A percentile compares a stretch with the other conserved stretches of the same genome.
These are phyloP conservation scores for Rhinocladiella mackenziei DNA, from an alignment of 2,329 filamentous ascomycete genomes.

Conservation along the genomic window DNA sequence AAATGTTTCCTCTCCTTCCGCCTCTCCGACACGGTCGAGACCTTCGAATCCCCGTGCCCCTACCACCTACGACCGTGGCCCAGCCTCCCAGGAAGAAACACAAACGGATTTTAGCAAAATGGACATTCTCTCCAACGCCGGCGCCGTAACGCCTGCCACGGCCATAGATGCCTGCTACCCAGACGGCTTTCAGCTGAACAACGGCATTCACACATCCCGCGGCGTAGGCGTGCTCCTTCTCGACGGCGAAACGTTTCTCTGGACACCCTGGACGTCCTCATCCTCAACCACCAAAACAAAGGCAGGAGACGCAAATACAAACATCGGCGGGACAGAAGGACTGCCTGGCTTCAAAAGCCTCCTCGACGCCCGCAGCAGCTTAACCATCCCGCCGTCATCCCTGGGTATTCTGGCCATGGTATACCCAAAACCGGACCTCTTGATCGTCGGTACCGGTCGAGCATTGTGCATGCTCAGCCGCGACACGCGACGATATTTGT, in stretches of 20 bases:
- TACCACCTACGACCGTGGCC: conserved; percentile 56
- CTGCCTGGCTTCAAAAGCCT: conserved; percentile 7
- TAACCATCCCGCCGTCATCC: conserved; percentile 16
- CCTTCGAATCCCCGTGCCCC: conserved; percentile 30
- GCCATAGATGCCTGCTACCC: conserved; percentile 75
- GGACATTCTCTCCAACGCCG: conserved; percentile 72
- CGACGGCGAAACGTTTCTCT: conserved; percentile 80
- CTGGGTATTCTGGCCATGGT: conserved; percentile 27
- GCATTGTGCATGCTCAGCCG: conserved; percentile 72
- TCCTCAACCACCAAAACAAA: background rate
- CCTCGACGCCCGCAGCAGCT: conserved; percentile 13
- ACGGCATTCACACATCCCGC: conserved; percentile 65
- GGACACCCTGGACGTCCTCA: conserved; percentile 84
- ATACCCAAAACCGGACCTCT: conserved; percentile 58
- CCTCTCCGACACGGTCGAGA: background rate
- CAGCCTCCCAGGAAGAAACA: conserved; percentile 57
- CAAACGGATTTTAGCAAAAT: conserved; percentile 70
- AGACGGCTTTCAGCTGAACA: conserved; percentile 84
- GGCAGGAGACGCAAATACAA: background rate
- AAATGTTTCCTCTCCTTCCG: background rate
- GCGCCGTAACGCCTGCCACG: conserved; percentile 73
- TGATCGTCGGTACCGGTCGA: conserved; percentile 82
- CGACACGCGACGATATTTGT: conserved; percentile 66
- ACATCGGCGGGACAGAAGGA: background rate
- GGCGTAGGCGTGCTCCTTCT: conserved; percentile 74